Evolutionary conservation across 2,329 filamentous ascomycete species (phyloP).

Genomic region (Fusarium newnesense): DNA sequence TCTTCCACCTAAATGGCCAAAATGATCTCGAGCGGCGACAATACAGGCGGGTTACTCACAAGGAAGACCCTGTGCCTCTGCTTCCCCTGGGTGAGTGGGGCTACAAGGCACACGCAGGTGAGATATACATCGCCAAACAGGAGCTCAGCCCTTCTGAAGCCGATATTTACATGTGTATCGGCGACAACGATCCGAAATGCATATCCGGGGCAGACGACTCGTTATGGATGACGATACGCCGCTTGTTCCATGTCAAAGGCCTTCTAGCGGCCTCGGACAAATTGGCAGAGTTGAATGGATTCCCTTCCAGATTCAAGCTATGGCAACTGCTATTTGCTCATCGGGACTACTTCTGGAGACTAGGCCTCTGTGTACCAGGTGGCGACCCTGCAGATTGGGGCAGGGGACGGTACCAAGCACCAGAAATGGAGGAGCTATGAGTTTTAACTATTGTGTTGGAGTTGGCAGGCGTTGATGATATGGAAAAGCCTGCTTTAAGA

Average conservation of each 20-base stretch:
- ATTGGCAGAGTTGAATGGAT: slow-evolving; percentile 55
- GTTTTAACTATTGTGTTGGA: not conserved
- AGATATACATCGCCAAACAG: slow-evolving; percentile 83
- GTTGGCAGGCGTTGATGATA: not conserved
- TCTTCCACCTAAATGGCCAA: slow-evolving; percentile 57
- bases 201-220: slow-evolving; percentile 68
- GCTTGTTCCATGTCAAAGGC: slow-evolving; percentile 40
- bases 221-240: slow-evolving; percentile 42
- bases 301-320: slow-evolving; percentile 73
- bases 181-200: slow-evolving; percentile 77
- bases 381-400: slow-evolving; percentile 78
- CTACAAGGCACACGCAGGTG: slow-evolving; percentile 84
- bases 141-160: slow-evolving; percentile 72
- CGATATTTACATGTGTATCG: slow-evolving; percentile 78
- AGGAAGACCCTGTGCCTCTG: slow-evolving; percentile 87
- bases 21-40: slow-evolving; percentile 47
- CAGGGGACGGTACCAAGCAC: slow-evolving; percentile 58
- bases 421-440: slow-evolving; percentile 52
- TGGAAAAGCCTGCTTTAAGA: slow-evolving; percentile 6
- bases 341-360: slow-evolving; percentile 94
- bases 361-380: slow-evolving; percentile 89
- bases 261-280: slow-evolving; percentile 38
- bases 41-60: slow-evolving; percentile 86
- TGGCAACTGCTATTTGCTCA: slow-evolving; percentile 96
- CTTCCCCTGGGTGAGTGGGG: slow-evolving; percentile 90